phyloP scores from a whole-genome alignment of 208 protist species.

The Herpetomonas tarakana region DNA sequence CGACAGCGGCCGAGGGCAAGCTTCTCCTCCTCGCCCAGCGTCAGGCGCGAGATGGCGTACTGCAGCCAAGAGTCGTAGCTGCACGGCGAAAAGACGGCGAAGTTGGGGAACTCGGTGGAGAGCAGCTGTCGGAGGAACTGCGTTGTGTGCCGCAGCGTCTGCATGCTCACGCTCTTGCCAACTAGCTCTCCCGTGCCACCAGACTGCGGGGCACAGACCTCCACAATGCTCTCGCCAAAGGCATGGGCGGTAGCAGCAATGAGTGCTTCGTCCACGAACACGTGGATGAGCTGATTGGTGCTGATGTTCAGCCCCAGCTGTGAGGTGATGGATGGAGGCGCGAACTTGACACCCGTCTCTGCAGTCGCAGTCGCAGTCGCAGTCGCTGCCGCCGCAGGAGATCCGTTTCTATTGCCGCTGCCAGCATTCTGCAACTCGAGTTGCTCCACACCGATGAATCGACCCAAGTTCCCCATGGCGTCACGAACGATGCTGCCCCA shows the following conservation, averaged over 20 bases:
- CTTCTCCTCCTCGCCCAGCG: constrained; percentile 7
- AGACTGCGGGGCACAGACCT: too few relatives aligned
- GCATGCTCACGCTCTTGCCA: constrained; percentile 13
- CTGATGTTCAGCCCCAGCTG: constrained; percentile 63
- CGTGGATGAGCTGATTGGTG: constrained; percentile 87
- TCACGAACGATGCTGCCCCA: constrained; percentile 1
- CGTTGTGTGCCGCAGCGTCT: constrained; percentile 39
- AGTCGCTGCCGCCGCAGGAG: too few relatives aligned
- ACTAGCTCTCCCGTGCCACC: background rate
- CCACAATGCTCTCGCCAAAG: constrained; percentile 8
- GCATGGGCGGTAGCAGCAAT: constrained; percentile 49
- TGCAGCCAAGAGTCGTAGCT: constrained; percentile 67
- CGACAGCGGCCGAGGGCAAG: background rate
- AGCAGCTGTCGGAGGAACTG: constrained; percentile 55
- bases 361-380: background rate
- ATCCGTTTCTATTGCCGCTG: too few relatives aligned
- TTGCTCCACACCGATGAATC: too few relatives aligned
- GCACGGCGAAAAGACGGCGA: constrained; percentile 42
- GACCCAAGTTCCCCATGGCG: constrained; percentile 1
- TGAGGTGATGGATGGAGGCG: constrained; percentile 15
- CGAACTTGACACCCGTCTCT: too few relatives aligned
- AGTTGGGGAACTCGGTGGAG: constrained; percentile 69
- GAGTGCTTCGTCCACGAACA: constrained; percentile 81
- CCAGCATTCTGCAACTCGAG: too few relatives aligned
- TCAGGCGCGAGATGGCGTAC: constrained; percentile 38